These are phyloP conservation scores for Neurospora sp. DNA, from an alignment of 495 filamentous ascomycete species.

Conservation along the genomic window DNA sequence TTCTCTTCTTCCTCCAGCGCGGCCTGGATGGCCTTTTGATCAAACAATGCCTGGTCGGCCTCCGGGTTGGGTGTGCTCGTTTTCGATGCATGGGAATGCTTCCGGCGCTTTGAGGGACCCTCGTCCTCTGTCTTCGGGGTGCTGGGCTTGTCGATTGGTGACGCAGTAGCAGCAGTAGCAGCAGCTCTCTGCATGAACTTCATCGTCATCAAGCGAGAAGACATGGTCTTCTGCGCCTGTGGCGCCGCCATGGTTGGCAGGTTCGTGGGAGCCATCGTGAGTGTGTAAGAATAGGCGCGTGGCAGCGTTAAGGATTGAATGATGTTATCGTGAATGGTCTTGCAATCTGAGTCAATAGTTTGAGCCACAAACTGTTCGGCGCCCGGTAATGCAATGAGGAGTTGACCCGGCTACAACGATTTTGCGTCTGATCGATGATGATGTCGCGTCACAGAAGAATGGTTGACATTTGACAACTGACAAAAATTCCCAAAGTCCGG, in stretches of 20 bases:
- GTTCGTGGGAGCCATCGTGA: constrained; percentile 13
- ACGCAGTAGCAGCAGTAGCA: constrained; percentile 27
- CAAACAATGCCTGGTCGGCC: constrained; percentile 21
- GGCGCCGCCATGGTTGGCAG: constrained; percentile 26
- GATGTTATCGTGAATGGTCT: neutral
- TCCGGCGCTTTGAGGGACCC: constrained; percentile 43
- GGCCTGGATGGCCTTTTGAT: constrained; percentile 48
- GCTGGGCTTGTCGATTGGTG: constrained; percentile 33
- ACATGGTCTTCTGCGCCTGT: constrained; percentile 61
- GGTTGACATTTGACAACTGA: neutral
- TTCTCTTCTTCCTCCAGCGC: constrained; percentile 67
- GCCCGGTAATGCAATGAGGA: neutral
- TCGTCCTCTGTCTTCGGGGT: constrained; percentile 29
- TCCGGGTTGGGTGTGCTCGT: constrained; percentile 9
- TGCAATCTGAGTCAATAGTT: neutral
- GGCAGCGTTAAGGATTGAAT: neutral
- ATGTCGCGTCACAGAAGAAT: neutral
- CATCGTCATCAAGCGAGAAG: constrained; percentile 85
- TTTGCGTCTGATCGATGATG: neutral
- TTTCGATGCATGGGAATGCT: constrained; percentile 20
- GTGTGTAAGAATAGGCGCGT: neutral
- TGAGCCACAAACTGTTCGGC: neutral
- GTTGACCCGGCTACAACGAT: neutral
- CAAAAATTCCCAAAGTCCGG: neutral
- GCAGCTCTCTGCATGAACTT: constrained; percentile 98